A percentile compares a stretch with the other conserved stretches of the same genome.
phyloP scores from a whole-genome alignment of 2,329 filamentous ascomycete species.

The Aspergillus udagawae region DNA sequence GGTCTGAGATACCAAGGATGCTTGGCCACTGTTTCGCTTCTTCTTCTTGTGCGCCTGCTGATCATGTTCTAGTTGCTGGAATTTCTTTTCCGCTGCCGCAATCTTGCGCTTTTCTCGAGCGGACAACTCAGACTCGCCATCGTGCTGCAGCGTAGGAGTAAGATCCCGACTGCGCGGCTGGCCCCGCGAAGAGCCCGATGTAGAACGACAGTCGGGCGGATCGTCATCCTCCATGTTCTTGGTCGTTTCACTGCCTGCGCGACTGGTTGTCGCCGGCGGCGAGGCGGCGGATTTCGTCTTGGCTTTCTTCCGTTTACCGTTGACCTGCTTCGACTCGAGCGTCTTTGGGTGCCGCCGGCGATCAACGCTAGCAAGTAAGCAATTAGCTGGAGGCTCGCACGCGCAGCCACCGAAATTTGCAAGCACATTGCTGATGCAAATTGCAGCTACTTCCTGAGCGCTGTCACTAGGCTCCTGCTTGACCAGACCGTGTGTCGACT shows the following conservation, averaged over 20 bases:
- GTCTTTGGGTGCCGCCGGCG: constrained; percentile 36
- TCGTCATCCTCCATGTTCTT: constrained; percentile 54
- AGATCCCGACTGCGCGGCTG: constrained; percentile 59
- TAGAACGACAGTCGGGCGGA: constrained; percentile 53
- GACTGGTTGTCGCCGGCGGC: constrained; percentile 54
- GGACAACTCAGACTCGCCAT: constrained; percentile 51
- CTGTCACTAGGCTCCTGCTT: constrained; percentile 40
- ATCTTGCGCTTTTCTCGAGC: constrained; percentile 61
- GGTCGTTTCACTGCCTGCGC: constrained; percentile 56
- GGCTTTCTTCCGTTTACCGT: constrained; percentile 47
- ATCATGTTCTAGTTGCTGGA: constrained; percentile 57
- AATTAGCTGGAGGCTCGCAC: constrained; percentile 37
- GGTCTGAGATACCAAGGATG: constrained; percentile 44
- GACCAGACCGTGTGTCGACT: constrained; percentile 36
- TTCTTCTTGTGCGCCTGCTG: constrained; percentile 52
- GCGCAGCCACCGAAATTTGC: constrained; percentile 49
- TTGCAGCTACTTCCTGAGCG: constrained; percentile 39
- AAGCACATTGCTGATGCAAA: constrained; percentile 46
- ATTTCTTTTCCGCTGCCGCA: constrained; percentile 59
- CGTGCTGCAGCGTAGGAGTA: constrained; percentile 53
- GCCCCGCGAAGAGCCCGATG: constrained; percentile 53
- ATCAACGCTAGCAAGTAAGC: constrained; percentile 42
- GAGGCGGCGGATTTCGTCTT: constrained; percentile 47
- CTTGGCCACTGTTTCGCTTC: constrained; percentile 55
- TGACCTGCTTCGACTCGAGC: constrained; percentile 39